These are phyloP conservation scores for Pseudognaphalium luteoalbum DNA, from an alignment of 129 eudicot genomes.

Conservation along the genomic window DNA sequence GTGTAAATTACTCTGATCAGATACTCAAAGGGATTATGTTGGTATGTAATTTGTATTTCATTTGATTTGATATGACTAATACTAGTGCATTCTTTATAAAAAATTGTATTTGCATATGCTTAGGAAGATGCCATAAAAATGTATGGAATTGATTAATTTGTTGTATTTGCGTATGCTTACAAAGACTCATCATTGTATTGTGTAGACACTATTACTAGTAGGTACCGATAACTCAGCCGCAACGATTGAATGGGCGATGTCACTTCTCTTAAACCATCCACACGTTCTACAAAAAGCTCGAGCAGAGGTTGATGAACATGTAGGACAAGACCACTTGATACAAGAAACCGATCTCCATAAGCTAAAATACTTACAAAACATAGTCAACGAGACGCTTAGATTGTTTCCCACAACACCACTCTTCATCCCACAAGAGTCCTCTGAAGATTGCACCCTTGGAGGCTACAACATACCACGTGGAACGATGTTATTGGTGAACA, in stretches of 20 bases:
- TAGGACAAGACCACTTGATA: constrained; percentile 36
- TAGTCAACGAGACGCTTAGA: constrained; percentile 47
- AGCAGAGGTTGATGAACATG: constrained; percentile 39
- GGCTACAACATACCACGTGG: constrained; percentile 44
- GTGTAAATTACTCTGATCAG: constrained; percentile 47
- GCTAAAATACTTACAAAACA: constrained; percentile 40
- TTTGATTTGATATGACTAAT: too few relatives aligned
- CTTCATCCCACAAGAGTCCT: constrained; percentile 45
- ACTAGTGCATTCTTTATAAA: too few relatives aligned
- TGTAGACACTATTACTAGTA: constrained; percentile 38
- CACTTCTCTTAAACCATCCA: constrained; percentile 52
- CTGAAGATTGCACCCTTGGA: constrained; percentile 38
- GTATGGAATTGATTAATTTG: background rate
- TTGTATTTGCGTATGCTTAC: background rate
- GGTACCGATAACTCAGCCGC: constrained; percentile 45
- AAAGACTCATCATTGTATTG: background rate
- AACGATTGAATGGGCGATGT: constrained; percentile 52
- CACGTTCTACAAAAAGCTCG: constrained; percentile 35
- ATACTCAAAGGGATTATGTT: constrained; percentile 43
- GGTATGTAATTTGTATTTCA: constrained; percentile 24
- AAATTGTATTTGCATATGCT: too few relatives aligned
- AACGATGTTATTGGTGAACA: constrained; percentile 47
- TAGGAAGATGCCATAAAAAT: background rate
- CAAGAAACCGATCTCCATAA: constrained; percentile 42
- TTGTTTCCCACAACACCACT: constrained; percentile 52